Conservation (phyloP, 1,284 basidiomycete species). For the Entoloma clypeatum region DNA sequence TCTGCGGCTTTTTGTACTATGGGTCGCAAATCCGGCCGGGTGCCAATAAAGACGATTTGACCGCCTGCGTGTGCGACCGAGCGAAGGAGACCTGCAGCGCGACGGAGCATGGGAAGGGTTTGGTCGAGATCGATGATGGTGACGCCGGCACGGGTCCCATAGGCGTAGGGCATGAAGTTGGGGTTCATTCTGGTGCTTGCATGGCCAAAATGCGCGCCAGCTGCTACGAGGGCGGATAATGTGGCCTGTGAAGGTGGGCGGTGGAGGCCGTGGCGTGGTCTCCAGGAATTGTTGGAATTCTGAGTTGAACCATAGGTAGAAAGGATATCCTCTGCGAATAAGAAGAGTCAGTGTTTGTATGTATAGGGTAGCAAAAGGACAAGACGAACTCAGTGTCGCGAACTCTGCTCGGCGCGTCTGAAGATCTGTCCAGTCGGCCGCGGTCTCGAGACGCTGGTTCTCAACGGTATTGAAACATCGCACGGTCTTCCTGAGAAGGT, state of each 20-base stretch:
- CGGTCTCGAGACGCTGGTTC: conserved; percentile 39
- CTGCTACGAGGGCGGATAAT: conserved; percentile 86
- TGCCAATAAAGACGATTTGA: conserved; percentile 88
- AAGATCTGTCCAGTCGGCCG: conserved; percentile 63
- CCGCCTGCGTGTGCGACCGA: conserved; percentile 83
- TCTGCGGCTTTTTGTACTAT: conserved; percentile 79
- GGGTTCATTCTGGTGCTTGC: conserved; percentile 79
- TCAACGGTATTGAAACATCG: conserved; percentile 29
- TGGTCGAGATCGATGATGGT: conserved; percentile 96
- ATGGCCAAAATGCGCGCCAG: conserved; percentile 95
- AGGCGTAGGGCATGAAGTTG: conserved; percentile 90
- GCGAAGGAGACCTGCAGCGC: conserved; percentile 85
- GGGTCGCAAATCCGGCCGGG: conserved; percentile 72
- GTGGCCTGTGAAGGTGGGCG: conserved; percentile 69
- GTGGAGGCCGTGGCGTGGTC: conserved; percentile 70
- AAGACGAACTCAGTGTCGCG: conserved; percentile 48
- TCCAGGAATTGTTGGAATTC: conserved; percentile 66
- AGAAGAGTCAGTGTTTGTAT: conserved; percentile 8
- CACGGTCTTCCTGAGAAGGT: conserved; percentile 11
- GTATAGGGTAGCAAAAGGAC: conserved; percentile 10
- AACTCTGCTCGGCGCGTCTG: conserved; percentile 54
- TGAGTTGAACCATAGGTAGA: conserved; percentile 76
- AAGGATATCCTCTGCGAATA: conserved; percentile 57
- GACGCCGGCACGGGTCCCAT: conserved; percentile 87
- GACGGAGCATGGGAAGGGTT: conserved; percentile 87